A percentile compares a stretch with the other conserved stretches of the same genome.
Evolutionary conservation across 2,329 filamentous ascomycete genomes (phyloP).

Genomic region (Lachnellula suecica): DNA sequence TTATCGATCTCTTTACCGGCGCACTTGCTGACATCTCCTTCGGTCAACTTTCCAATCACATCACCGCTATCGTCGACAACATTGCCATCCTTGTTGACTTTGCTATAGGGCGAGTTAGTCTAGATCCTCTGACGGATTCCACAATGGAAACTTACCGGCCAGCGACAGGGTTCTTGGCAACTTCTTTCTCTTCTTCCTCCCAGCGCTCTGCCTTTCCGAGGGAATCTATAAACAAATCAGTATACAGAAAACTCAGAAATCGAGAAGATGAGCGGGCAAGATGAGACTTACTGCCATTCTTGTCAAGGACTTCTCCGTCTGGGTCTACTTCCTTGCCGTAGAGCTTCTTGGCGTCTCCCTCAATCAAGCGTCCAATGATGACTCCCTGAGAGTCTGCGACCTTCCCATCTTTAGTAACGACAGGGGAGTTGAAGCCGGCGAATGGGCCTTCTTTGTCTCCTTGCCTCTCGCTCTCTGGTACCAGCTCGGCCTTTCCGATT

Average conservation of each 20-base stretch:
- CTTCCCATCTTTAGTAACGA: conserved; percentile 67
- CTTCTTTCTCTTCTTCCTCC: conserved; percentile 54
- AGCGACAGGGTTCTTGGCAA: conserved; percentile 50
- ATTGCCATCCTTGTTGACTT: conserved; percentile 59
- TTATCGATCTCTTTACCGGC: conserved; percentile 69
- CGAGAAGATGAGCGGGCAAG: too few relatives aligned
- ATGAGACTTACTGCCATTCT: too few relatives aligned
- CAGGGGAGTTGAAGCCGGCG: conserved; percentile 62
- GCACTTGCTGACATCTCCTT: conserved; percentile 64
- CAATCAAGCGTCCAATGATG: conserved; percentile 68
- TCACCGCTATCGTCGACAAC: conserved; percentile 59
- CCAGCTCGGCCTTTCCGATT: conserved; percentile 66
- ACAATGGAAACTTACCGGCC: conserved; percentile 36
- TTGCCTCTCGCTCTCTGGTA: conserved; percentile 65
- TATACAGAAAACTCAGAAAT: too few relatives aligned
- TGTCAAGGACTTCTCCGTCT: conserved; percentile 79
- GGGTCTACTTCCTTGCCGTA: conserved; percentile 75
- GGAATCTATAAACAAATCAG: too few relatives aligned
- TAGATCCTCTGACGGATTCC: neutral
- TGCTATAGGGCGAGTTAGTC: conserved; percentile 13
- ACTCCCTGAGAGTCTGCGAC: conserved; percentile 66
- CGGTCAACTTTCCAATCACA: conserved; percentile 65
- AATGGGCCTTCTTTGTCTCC: conserved; percentile 67
- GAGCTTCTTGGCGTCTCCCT: conserved; percentile 71
- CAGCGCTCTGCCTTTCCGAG: conserved; percentile 59